Conservation (phyloP, 2,329 filamentous ascomycete species). For the Colletotrichum neosansevieriae region DNA sequence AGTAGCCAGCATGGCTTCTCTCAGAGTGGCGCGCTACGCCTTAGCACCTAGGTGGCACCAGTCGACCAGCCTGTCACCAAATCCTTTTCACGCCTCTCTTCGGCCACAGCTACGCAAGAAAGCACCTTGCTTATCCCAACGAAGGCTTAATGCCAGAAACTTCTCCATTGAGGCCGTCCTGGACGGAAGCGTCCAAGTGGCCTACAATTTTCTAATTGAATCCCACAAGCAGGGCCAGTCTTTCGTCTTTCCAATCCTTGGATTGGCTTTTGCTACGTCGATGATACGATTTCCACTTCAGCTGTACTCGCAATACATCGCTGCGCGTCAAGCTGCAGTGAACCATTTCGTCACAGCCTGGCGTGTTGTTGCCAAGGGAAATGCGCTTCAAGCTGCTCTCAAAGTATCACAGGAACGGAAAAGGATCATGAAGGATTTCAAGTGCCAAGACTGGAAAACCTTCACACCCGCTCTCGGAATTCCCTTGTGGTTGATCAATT, state of each 20-base stretch:
- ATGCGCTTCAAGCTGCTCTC: not conserved
- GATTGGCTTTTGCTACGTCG: slow-evolving; percentile 60
- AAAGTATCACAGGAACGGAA: slow-evolving; percentile 4
- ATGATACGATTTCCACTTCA: slow-evolving; percentile 57
- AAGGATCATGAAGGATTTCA: slow-evolving; percentile 53
- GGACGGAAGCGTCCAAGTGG: slow-evolving; percentile 20
- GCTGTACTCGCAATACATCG: not conserved
- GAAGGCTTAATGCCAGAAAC: not conserved
- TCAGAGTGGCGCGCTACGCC: slow-evolving; percentile 21
- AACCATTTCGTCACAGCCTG: slow-evolving; percentile 51
- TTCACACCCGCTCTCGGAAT: slow-evolving; percentile 55
- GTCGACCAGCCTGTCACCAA: slow-evolving; percentile 17
- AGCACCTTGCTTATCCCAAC: not conserved
- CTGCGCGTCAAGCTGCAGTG: slow-evolving; percentile 38
- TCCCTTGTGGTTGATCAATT: slow-evolving; percentile 62
- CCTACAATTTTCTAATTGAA: slow-evolving; percentile 29
- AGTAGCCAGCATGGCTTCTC: slow-evolving; percentile 23
- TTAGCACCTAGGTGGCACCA: slow-evolving; percentile 7
- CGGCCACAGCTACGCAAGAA: slow-evolving; percentile 8
- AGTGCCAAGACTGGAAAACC: slow-evolving; percentile 62
- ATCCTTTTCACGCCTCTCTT: slow-evolving; percentile 10
- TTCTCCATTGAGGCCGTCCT: slow-evolving; percentile 51
- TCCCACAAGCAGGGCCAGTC: slow-evolving; percentile 59
- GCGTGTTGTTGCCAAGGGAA: not conserved
- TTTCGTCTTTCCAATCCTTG: slow-evolving; percentile 67